These are phyloP conservation scores for Skeletonema marinoi DNA, from an alignment of 108 stramenopile species.

Conservation along the genomic window DNA sequence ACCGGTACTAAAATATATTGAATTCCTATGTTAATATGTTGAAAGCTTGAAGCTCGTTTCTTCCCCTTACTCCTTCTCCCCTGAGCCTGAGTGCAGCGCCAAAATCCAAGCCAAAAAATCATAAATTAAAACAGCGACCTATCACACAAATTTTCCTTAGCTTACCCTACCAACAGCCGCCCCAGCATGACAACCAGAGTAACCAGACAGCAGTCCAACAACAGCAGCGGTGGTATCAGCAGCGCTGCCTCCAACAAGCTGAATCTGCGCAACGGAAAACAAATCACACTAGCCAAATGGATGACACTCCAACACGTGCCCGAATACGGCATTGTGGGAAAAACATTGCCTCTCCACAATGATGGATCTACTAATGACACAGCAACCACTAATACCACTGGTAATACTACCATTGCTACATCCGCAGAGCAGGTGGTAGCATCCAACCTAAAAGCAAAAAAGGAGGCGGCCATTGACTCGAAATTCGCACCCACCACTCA, in stretches of 20 bases:
- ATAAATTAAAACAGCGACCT: too few species aligned
- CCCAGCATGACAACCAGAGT: neutral
- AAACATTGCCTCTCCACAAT: neutral
- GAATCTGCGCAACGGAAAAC: conserved; percentile 14
- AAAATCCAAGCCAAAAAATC: too few species aligned
- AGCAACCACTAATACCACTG: neutral
- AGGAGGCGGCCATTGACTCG: conserved; percentile 20
- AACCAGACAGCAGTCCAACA: neutral
- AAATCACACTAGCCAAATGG: conserved; percentile 7
- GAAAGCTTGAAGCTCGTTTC: too few species aligned
- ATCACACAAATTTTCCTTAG: too few species aligned
- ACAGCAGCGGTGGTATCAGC: neutral
- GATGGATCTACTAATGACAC: neutral
- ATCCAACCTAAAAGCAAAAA: conserved; percentile 11
- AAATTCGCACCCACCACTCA: conserved; percentile 10
- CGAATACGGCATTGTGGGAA: conserved; percentile 3
- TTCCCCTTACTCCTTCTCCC: too few species aligned
- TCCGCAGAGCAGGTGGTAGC: conserved; percentile 1
- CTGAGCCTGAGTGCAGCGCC: too few species aligned
- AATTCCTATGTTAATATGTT: too few species aligned
- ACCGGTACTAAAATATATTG: too few species aligned
- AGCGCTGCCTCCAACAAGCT: conserved; percentile 4
- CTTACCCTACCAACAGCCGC: too few species aligned
- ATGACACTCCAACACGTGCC: conserved; percentile 15
- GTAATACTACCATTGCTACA: neutral